Evolutionary conservation across 768 basidiomycete genomes (phyloP), one percentile per base, ranked within the genome.

Genomic region (Kwoniella pini): DNA sequence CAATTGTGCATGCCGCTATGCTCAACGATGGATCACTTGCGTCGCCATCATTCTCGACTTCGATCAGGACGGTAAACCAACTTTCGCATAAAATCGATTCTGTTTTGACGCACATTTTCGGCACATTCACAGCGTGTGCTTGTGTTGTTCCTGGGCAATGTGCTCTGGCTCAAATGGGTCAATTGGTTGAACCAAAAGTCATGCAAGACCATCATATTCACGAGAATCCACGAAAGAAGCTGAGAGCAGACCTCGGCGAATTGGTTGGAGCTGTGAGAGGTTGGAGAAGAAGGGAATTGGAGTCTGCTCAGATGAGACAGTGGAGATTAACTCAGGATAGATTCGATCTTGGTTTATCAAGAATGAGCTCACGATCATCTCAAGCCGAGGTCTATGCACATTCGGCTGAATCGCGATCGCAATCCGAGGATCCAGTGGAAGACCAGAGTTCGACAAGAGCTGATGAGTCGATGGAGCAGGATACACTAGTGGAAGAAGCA

Each of bases 11-110:
- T 68, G 83, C 57, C 86, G 86, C 68, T 81, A 44, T 65, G 48
- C 81, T 59, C 66, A 82, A 52, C 86, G 87, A 67, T 81, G 65
- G 65, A 6, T 45, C 54, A 27, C 83, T 87, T 87, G 77, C 79
- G 84, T 84, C 21, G 33, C 64, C 69, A 26, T 28, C 57, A 48
- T 57, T 62, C 63, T 22, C 52, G 19, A 21, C 27, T 11, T 44
- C 54, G 3, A 12, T 45, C 55, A 24, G 50, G 26, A 51, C 38
- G 21, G 40, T 61, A n/a, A 28, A 44, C 7, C 36, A 49, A 2
- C 42, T 77, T 9, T 50, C 59, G 10, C 55, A 65, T 19, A 70
- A 74, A 43, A 64, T 67, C 63, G 67, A 67, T 27, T 50, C 64
- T 4, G 71, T 78, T 38, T 67, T 79, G 11, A 70, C 69, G 1